Evolutionary conservation across 179 eudicot species (phyloP), one percentile per base, ranked within the genome.

Genomic region (Sideroxylon spinosum): DNA sequence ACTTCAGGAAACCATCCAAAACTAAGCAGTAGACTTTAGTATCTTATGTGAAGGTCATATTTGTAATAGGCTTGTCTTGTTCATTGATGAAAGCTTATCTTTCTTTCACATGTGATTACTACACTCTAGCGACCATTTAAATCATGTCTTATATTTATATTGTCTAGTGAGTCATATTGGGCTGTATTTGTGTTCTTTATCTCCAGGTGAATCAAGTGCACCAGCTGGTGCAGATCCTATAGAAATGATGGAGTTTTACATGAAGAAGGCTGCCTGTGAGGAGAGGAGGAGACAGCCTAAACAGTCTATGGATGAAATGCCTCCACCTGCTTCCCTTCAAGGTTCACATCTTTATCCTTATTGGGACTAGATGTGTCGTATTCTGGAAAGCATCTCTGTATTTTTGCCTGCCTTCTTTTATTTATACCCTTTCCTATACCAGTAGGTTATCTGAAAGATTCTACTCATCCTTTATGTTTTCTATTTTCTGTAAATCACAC

Each of bases 281-380:
- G 99, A 95, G 91, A 90, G 82, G 85, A 85, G 72, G 83, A 88
- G 86, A 80, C 93, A 89, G 65, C 94, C 90, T 73, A 95, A 87
- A 85, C 87, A 88, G 63, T 95, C 99, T 22, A 86, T 87, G 78
- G 96, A 95, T 87, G 99, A 95, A 88, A 95, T 95, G 99, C 99
- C 99, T 79, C 98, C 99, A 60, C 99, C 99, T 75, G 87, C 96
- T 74, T 95, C 99, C 32, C 95, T 95, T 80, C 99, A 92, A 88
- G 97, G 97, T 93, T 59, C 32, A 62, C 56, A 23, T 55, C 25
- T 77, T 49, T 65, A 23, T 75, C n/a, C 57, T 60, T 29, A 28
- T 57, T 22, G 44, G 37, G 9, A 53, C 2, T 23, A 50, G 25
- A 32, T 49, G 56, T 56, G 14, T 67, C 79, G 20, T 12, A 9